These are phyloP conservation scores for Monosporascus cannonballus DNA, from an alignment of 2,329 filamentous ascomycete species.

Conservation along the genomic window DNA sequence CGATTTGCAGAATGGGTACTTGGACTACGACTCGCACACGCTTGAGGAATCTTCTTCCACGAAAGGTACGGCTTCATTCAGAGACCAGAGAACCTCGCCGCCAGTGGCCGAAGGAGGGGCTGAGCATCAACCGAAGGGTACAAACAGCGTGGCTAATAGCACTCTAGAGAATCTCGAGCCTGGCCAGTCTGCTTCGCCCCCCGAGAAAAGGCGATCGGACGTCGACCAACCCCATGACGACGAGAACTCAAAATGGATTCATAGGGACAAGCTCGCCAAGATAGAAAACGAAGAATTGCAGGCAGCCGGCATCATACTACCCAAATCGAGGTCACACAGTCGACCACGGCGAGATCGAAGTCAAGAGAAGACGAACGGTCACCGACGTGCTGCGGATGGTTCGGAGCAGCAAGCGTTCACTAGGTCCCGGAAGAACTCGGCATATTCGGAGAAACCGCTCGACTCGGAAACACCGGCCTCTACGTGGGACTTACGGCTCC, in stretches of 20 bases:
- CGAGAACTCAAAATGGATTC: conserved; percentile 75
- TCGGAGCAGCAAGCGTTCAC: conserved; percentile 22
- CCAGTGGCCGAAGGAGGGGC: too few relatives aligned
- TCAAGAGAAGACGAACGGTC: conserved; percentile 28
- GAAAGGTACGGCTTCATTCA: conserved; percentile 16
- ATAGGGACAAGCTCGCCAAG: conserved; percentile 74
- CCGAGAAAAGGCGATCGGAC: conserved; percentile 22
- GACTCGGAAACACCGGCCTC: conserved; percentile 33
- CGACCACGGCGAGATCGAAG: conserved; percentile 39
- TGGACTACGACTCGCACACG: conserved; percentile 14
- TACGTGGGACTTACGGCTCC: conserved; percentile 67
- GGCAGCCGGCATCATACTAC: conserved; percentile 64
- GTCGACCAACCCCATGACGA: conserved; percentile 30
- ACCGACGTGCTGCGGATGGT: conserved; percentile 26
- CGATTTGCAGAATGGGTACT: conserved; percentile 15
- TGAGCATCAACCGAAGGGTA: neutral
- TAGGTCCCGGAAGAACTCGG: conserved; percentile 30
- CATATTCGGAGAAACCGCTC: conserved; percentile 26
- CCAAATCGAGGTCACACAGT: conserved; percentile 48
- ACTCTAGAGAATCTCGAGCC: conserved; percentile 15
- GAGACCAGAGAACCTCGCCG: too few relatives aligned
- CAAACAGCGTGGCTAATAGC: conserved; percentile 11
- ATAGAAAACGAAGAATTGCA: conserved; percentile 79
- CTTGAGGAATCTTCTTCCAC: conserved; percentile 15
- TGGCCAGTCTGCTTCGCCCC: conserved; percentile 11